phyloP scores from a whole-genome alignment of 768 basidiomycete species.

The Hypsizygus marmoreus region DNA sequence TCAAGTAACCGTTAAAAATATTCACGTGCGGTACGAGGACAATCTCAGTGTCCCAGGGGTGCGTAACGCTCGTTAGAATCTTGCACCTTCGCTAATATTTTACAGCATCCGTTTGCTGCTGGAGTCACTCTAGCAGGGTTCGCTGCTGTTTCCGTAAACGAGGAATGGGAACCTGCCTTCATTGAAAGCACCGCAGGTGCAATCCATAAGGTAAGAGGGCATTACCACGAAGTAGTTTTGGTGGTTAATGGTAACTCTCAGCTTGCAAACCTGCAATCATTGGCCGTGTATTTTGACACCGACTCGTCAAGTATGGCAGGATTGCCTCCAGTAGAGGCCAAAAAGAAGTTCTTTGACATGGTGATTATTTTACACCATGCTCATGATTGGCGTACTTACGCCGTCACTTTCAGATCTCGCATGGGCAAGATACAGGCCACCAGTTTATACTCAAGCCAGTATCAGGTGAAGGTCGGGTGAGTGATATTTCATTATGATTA shows the following conservation, averaged over 20 bases:
- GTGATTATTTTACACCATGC: conserved; percentile 35
- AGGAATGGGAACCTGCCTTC: conserved; percentile 86
- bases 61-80: conserved; percentile 29
- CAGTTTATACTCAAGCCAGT: conserved; percentile 97
- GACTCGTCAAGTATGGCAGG: conserved; percentile 82
- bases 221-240: not conserved
- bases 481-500: conserved; percentile 22
- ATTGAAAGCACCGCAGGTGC: conserved; percentile 86
- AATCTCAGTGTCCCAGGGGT: conserved; percentile 91
- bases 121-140: conserved; percentile 89
- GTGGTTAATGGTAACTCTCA: conserved; percentile 29
- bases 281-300: conserved; percentile 95
- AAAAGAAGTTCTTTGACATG: conserved; percentile 74
- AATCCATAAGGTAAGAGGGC: conserved; percentile 76
- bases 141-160: conserved; percentile 86
- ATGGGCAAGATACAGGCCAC: conserved; percentile 58
- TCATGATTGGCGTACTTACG: not conserved
- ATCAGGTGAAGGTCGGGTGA: conserved; percentile 88
- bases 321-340: conserved; percentile 60
- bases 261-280: conserved; percentile 83
- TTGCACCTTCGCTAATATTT: conserved; percentile 7
- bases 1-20: conserved; percentile 93
- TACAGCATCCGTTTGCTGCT: conserved; percentile 90
- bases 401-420: conserved; percentile 39
- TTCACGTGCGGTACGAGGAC: conserved; percentile 97